Evolutionary conservation across 202 grass and related monocot genomes (phyloP), one percentile per base, ranked within the genome.

Genomic region (Panicum hallii): DNA sequence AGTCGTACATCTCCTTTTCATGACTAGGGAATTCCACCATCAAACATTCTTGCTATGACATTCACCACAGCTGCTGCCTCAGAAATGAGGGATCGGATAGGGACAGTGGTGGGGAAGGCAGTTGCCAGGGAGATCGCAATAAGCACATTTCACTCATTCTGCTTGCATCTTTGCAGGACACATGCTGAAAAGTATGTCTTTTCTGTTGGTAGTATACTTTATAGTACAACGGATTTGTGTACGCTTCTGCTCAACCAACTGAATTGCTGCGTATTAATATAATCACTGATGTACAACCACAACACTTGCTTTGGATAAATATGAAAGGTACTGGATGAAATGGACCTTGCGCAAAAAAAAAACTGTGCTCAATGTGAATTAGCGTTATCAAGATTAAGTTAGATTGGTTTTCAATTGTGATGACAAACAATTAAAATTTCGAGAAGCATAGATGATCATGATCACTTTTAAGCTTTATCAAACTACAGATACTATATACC

Each of bases 81-180:
- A 32, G 93, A 98, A 89, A 98, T 98, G 93, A 89, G 95, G 82
- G 95, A 95, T 78, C 84, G 89, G 42, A 92, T 98, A 72, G 89
- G 87, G 65, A 74, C 79, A 86, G 91, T 98, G 74, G 93, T 93
- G 8, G 95, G 95, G 34, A 98, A 95, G 86, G 57, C 84, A 47
- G 85, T 95, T 83, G 91, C 95, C 54, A 98, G 92, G 82, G 91
- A 95, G n/a, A 89, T 95, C 47, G 78, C 83, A 79, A 98, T 98
- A 85, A 98, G 93, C 85, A 98, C 93, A 72, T 98, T 98, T 73
- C 93, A 98, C 84, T 93, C 95, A 47, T 98, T 95, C 78, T 98
- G 93, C 89, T 89, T 98, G 86, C 93, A 95, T 87, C 89, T 95
- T 48, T 98, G 95, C 74, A 93, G 91, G 66, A 72, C 87, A 23